phyloP scores from a whole-genome alignment of 495 filamentous ascomycete genomes.

The Letharia lupina region DNA sequence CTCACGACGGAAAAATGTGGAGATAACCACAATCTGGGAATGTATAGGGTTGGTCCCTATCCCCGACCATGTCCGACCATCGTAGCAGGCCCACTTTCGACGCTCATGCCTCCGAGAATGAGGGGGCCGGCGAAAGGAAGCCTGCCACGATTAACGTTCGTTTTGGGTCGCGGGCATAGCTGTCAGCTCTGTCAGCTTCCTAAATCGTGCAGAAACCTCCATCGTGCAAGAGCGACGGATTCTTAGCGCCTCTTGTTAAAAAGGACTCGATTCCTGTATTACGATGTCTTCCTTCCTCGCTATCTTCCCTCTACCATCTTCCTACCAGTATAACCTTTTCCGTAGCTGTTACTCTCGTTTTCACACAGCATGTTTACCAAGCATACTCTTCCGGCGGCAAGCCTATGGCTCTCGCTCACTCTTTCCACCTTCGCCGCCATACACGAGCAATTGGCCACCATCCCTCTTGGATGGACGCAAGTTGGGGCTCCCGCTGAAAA shows the following conservation, averaged over 20 bases:
- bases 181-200: background rate
- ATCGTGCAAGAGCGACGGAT: background rate
- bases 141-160: background rate
- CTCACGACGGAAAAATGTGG: no score
- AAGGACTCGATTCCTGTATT: background rate
- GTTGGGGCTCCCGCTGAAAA: slow-evolving; percentile 30
- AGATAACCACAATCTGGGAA: background rate
- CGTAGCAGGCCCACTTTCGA: background rate
- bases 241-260: background rate
- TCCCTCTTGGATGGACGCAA: slow-evolving; percentile 26
- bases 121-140: background rate
- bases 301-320: background rate
- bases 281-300: background rate
- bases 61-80: background rate
- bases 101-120: background rate
- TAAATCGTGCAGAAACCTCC: background rate
- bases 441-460: slow-evolving; percentile 16
- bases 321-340: background rate
- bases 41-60: background rate
- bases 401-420: slow-evolving; percentile 1
- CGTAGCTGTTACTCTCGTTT: background rate
- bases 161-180: background rate
- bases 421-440: background rate
- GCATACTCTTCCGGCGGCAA: background rate
- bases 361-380: background rate